These are phyloP conservation scores for Solanum pinnatisectum DNA, from an alignment of 257 asterid species.

Conservation along the genomic window DNA sequence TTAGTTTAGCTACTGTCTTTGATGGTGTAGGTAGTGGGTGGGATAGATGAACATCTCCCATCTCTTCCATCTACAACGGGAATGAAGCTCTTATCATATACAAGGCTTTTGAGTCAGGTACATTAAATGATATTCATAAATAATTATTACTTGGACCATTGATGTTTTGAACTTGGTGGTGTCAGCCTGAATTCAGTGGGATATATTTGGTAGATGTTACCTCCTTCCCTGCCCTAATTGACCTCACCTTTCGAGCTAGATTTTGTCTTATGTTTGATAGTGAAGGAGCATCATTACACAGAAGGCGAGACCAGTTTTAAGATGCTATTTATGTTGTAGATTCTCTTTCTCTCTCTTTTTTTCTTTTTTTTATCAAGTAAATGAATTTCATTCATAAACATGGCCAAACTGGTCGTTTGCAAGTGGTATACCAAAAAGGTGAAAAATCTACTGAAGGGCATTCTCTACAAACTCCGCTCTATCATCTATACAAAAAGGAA, in stretches of 20 bases:
- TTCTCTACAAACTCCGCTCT: neutral
- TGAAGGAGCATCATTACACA: neutral
- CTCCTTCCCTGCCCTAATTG: neutral
- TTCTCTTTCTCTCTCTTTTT: neutral
- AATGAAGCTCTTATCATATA: slow-evolving; percentile 60
- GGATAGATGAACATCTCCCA: slow-evolving; percentile 82
- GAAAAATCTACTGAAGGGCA: neutral
- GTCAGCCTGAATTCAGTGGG: neutral
- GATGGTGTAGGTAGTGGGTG: slow-evolving; percentile 75
- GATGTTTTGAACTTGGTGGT: neutral
- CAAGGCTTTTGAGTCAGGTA: slow-evolving; percentile 70
- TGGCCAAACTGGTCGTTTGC: neutral
- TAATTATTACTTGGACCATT: neutral
- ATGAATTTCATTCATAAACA: neutral
- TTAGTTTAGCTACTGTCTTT: slow-evolving; percentile 1
- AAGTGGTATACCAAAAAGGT: neutral
- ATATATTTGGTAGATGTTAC: neutral
- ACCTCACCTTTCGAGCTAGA: neutral
- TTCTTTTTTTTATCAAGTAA: neutral
- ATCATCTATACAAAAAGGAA: neutral
- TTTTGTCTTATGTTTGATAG: neutral
- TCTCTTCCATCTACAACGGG: slow-evolving; percentile 74
- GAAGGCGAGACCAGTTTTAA: neutral
- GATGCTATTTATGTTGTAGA: neutral
- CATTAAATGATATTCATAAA: neutral